Evolutionary conservation across 2,329 filamentous ascomycete genomes (phyloP), one percentile per base, ranked within the genome.

Genomic region (Sporothrix sp.): DNA sequence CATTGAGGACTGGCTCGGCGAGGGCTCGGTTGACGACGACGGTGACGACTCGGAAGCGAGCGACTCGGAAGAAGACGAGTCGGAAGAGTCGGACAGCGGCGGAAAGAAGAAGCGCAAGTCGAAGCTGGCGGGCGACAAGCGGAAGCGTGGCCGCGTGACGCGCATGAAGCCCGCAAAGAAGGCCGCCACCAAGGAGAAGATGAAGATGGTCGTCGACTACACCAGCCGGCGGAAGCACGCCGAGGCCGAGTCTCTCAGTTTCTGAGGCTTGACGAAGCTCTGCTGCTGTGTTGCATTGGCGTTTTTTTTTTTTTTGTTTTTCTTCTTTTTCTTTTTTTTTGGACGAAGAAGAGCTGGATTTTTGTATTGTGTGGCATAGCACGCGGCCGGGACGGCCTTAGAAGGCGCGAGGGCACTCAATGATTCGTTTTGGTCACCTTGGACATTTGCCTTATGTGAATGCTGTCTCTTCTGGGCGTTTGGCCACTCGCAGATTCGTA

Each of bases 1-100:
- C 62, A 78, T 97, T 46, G 87, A 97, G 67, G 91, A 97, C 63
- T 97, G 91, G 91, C 74, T 96, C 45, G 89, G 84, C 59, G 87
- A 81, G 54, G 85, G 77, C 21, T 77, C 79, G 3, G 78, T 77
- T n/a, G 78, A 78, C 4, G 75, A 78, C 7, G 74, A 75, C 37
- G 72, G 73, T 3, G 76, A 78, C 14, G 78, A 79, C 1, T 78
- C 78, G 10, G 78, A 78, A 3, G 75, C 77, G 2, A 73, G 74
- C 39, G 72, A 73, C 9, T 76, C 75, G 14, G 74, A 73, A 37
- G 79, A 79, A 18, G 78, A 81, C 11, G 77, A 78, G 30, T 70
- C 75, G 33, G 74, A 75, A 57, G 73, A 73, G 8, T 76, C 75
- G 48, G 75, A 75, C 46, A 72, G 73, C 56, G 65, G 68, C 52